Percentiles rank a stretch among this genome's conserved stretches.
Conservation (phyloP, 78 protist species). For the Bigelowiella natans region DNA sequence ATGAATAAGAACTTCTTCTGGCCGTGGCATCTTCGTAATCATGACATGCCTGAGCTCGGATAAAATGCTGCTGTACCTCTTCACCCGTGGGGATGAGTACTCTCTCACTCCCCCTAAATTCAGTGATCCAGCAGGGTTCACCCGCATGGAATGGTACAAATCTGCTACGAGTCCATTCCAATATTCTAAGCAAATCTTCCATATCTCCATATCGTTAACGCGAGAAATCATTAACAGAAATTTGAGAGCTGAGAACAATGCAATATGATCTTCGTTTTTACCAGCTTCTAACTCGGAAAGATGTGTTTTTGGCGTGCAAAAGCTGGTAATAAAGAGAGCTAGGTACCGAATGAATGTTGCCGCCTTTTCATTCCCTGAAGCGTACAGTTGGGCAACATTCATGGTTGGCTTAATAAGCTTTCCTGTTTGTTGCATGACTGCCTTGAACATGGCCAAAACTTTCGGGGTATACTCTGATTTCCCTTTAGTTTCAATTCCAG, state of each 20-base stretch:
- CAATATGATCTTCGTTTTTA: neutral
- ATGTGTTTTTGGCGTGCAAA: slow-evolving; percentile 66
- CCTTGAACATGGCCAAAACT: neutral
- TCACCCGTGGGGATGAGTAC: neutral
- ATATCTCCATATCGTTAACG: slow-evolving; percentile 48
- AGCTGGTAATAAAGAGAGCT: slow-evolving; percentile 52
- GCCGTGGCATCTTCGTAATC: slow-evolving; percentile 87
- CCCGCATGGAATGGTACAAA: slow-evolving; percentile 21
- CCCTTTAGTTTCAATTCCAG: slow-evolving; percentile 26
- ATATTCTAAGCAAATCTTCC: slow-evolving; percentile 90
- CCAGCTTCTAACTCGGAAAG: slow-evolving; percentile 46
- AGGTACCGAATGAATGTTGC: slow-evolving; percentile 18
- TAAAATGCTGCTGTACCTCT: slow-evolving; percentile 58
- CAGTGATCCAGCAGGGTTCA: neutral
- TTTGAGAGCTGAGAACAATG: slow-evolving; percentile 42
- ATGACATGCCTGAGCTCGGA: slow-evolving; percentile 63
- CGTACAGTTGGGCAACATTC: neutral
- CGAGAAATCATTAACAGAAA: slow-evolving; percentile 56
- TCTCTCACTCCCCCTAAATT: neutral
- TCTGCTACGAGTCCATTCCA: slow-evolving; percentile 59
- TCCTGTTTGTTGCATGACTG: neutral
- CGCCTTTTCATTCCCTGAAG: neutral
- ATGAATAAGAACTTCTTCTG: slow-evolving; percentile 92
- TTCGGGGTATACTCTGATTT: neutral
- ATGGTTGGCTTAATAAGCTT: neutral